A percentile compares a stretch with the other conserved stretches of the same genome.
phyloP scores from a whole-genome alignment of 1,284 basidiomycete genomes.

The Papiliotrema nemorosa region DNA sequence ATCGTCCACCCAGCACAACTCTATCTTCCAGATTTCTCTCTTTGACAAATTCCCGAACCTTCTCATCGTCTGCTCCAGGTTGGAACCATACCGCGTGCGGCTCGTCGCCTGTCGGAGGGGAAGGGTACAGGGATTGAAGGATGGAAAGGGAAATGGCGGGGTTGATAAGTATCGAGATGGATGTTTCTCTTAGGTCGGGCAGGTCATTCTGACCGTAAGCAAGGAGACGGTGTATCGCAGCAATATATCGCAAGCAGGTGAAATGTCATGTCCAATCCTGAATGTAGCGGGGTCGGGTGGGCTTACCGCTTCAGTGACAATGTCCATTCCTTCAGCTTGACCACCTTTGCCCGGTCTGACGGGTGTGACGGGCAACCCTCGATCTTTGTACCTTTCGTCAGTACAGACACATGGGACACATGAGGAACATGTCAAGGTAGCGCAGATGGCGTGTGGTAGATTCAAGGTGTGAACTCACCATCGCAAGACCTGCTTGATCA shows the following conservation, averaged over 20 bases:
- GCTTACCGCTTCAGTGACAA: not conserved
- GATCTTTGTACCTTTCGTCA: not conserved
- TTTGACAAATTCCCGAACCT: conserved; percentile 55
- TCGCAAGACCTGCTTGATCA: conserved; percentile 51
- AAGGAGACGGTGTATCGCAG: conserved; percentile 51
- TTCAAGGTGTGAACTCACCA: no score
- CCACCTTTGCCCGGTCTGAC: not conserved
- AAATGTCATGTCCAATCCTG: no score
- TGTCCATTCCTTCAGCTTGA: not conserved
- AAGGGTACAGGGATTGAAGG: conserved; percentile 53
- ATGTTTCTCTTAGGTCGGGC: conserved; percentile 63
- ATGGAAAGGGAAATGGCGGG: conserved; percentile 55
- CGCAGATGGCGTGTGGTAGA: no score
- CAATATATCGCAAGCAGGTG: no score
- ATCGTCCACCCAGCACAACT: conserved; percentile 70
- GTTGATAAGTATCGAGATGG: conserved; percentile 73
- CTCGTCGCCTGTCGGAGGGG: conserved; percentile 40
- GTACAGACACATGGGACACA: no score
- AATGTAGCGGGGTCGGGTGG: no score
- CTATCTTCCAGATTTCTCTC: conserved; percentile 58
- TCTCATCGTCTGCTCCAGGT: conserved; percentile 70
- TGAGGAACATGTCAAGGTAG: no score
- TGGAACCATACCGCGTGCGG: conserved; percentile 77
- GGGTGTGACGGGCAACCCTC: not conserved
- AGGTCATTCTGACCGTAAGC: conserved; percentile 64